These are phyloP conservation scores for Exophiala bonariae DNA, from an alignment of 2,329 filamentous ascomycete species.

Conservation along the genomic window DNA sequence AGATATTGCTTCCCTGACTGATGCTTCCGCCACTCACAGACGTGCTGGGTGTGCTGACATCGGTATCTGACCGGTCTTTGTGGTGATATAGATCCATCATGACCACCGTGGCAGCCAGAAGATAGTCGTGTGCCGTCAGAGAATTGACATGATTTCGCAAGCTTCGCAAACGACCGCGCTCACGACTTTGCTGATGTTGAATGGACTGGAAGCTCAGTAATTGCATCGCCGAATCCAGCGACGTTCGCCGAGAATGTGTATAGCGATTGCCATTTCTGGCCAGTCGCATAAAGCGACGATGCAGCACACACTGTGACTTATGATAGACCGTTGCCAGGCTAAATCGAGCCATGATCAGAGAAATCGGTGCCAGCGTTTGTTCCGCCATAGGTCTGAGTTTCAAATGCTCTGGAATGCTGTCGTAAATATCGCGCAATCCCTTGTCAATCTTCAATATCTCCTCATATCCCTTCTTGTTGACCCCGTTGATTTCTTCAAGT, in stretches of 20 bases:
- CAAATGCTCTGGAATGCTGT: slow-evolving; percentile 76
- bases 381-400: slow-evolving; percentile 74
- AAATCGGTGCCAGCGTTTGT: slow-evolving; percentile 67
- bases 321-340: slow-evolving; percentile 82
- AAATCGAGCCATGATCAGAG: slow-evolving; percentile 76
- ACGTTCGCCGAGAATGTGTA: slow-evolving; percentile 76
- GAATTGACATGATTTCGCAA: slow-evolving; percentile 79
- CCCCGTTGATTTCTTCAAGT: slow-evolving; percentile 42
- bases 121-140: slow-evolving; percentile 79
- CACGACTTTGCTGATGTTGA: slow-evolving; percentile 72
- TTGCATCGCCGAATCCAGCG: slow-evolving; percentile 82
- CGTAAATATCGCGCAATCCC: slow-evolving; percentile 56
- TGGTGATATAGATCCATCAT: slow-evolving; percentile 75
- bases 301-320: slow-evolving; percentile 84
- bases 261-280: slow-evolving; percentile 79
- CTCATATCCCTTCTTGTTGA: slow-evolving; percentile 55
- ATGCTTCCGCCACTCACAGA: slow-evolving; percentile 26
- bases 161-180: slow-evolving; percentile 68
- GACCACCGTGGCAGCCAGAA: slow-evolving; percentile 82
- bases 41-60: slow-evolving; percentile 47
- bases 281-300: slow-evolving; percentile 80
- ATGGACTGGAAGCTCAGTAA: slow-evolving; percentile 76
- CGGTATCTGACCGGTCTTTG: slow-evolving; percentile 39
- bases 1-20: slow-evolving; percentile 23
- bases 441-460: slow-evolving; percentile 62